These are phyloP conservation scores for Pinus taeda DNA, from an alignment of 75 land plant species.

Conservation along the genomic window DNA sequence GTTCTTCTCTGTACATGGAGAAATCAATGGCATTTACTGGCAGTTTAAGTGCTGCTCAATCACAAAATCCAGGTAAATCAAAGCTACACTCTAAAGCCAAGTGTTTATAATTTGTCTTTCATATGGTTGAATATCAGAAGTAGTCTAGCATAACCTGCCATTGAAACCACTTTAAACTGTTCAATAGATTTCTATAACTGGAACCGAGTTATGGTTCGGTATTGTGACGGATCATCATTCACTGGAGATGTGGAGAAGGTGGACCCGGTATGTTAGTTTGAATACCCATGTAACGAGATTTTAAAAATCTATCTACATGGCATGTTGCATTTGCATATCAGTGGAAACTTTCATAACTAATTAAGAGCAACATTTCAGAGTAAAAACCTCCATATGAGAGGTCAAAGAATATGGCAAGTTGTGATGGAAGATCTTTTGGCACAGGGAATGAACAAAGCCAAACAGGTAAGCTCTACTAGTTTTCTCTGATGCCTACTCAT, in stretches of 20 bases:
- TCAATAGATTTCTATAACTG: slow-evolving; percentile 42
- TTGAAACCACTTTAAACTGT: neutral
- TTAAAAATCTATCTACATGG: too few species aligned
- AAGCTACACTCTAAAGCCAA: slow-evolving; percentile 5
- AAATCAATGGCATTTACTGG: slow-evolving; percentile 22
- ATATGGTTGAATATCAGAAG: too few species aligned
- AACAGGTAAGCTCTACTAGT: slow-evolving; percentile 29
- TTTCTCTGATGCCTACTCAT: too few species aligned
- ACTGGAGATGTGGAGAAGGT: slow-evolving; percentile 20
- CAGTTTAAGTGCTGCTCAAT: slow-evolving; percentile 18
- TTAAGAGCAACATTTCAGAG: slow-evolving; percentile 16
- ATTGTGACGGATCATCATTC: slow-evolving; percentile 45
- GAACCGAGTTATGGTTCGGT: slow-evolving; percentile 41
- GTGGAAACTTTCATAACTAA: too few species aligned
- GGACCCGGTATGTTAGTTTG: neutral
- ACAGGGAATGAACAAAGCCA: slow-evolving; percentile 58
- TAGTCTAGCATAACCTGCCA: too few species aligned
- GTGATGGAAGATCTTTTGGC: slow-evolving; percentile 47
- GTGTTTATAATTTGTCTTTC: too few species aligned
- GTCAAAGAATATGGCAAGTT: slow-evolving; percentile 50
- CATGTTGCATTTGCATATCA: too few species aligned
- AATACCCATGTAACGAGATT: neutral
- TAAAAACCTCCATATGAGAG: slow-evolving; percentile 36
- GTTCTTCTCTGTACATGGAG: slow-evolving; percentile 41
- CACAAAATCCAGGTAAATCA: slow-evolving; percentile 34